A percentile compares a stretch with the other conserved stretches of the same genome.
Evolutionary conservation across 495 filamentous ascomycete species (phyloP).

Genomic region (Aspergillus avenaceus): DNA sequence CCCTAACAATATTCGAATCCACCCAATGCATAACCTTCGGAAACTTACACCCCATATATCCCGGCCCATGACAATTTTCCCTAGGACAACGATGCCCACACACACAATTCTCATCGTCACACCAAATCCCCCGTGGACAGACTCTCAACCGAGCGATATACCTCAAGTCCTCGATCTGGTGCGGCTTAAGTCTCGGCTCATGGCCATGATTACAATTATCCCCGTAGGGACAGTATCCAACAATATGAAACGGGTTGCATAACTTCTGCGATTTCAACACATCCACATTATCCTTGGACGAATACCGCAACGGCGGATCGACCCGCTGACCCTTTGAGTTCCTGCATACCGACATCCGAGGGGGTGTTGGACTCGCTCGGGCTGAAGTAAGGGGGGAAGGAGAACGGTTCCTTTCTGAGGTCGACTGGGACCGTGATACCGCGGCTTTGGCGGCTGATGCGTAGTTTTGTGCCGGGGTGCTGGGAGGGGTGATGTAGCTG

Average conservation of each 20-base stretch:
- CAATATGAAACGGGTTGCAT: conserved; percentile 25
- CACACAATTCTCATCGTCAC: conserved; percentile 22
- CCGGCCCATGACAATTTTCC: not conserved
- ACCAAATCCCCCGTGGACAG: conserved; percentile 17
- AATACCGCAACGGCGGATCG: conserved; percentile 13
- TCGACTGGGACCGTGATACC: not conserved
- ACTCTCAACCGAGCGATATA: conserved; percentile 19
- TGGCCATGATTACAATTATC: conserved; percentile 19
- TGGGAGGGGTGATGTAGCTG: conserved; percentile 7
- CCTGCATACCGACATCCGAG: conserved; percentile 5
- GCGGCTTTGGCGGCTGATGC: conserved; percentile 13
- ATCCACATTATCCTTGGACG: conserved; percentile 13
- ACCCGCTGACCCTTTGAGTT: conserved; percentile 21
- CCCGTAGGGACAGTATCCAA: conserved; percentile 14
- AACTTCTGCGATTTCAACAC: conserved; percentile 17
- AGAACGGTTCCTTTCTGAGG: not conserved
- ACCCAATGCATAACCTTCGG: conserved; percentile 15
- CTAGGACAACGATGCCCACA: conserved; percentile 23
- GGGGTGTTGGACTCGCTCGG: not conserved
- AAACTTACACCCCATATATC: conserved; percentile 14
- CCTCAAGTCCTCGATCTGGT: conserved; percentile 19
- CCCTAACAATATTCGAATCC: conserved; percentile 8
- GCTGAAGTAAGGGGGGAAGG: not conserved
- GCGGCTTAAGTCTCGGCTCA: conserved; percentile 10
- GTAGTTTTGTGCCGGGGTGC: conserved; percentile 16